phyloP scores from a whole-genome alignment of 257 asterid genomes.

The Penstemon davidsonii region DNA sequence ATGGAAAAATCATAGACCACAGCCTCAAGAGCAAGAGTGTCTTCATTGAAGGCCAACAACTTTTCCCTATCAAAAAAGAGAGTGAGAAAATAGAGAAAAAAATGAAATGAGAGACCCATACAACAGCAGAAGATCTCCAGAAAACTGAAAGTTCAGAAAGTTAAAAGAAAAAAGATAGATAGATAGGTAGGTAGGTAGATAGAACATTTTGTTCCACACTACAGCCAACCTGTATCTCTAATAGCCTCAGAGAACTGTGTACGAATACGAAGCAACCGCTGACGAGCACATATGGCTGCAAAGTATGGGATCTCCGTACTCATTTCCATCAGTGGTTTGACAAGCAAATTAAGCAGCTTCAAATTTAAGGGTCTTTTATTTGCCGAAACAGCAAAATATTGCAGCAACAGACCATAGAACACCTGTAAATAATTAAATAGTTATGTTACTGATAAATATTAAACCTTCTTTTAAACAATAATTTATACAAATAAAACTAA shows the following conservation, averaged over 20 bases:
- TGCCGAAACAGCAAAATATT: constrained; percentile 87
- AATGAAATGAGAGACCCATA: constrained; percentile 10
- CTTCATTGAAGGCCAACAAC: constrained; percentile 90
- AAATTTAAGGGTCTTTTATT: constrained; percentile 68
- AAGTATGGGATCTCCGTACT: constrained; percentile 93
- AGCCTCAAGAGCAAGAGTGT: constrained; percentile 76
- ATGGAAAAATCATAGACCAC: constrained; percentile 94
- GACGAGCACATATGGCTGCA: constrained; percentile 97
- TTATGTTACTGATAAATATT: constrained; percentile 10
- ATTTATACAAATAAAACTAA: constrained; percentile 22
- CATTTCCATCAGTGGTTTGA: constrained; percentile 89
- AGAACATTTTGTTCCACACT: background rate
- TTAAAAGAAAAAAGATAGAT: background rate
- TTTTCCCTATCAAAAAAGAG: constrained; percentile 52
- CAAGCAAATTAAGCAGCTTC: constrained; percentile 68
- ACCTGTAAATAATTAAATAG: constrained; percentile 46
- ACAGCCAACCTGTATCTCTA: constrained; percentile 61
- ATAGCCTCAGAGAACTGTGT: constrained; percentile 63
- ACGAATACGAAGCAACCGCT: constrained; percentile 67
- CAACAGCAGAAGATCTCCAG: background rate
- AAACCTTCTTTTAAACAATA: constrained; percentile 12
- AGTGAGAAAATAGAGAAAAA: constrained; percentile 8
- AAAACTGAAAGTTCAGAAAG: background rate
- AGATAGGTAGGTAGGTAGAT: too few species aligned
- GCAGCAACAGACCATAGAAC: constrained; percentile 84